Evolutionary conservation across 164 flowering plant genomes (phyloP).

Genomic region (Piper longum): DNA sequence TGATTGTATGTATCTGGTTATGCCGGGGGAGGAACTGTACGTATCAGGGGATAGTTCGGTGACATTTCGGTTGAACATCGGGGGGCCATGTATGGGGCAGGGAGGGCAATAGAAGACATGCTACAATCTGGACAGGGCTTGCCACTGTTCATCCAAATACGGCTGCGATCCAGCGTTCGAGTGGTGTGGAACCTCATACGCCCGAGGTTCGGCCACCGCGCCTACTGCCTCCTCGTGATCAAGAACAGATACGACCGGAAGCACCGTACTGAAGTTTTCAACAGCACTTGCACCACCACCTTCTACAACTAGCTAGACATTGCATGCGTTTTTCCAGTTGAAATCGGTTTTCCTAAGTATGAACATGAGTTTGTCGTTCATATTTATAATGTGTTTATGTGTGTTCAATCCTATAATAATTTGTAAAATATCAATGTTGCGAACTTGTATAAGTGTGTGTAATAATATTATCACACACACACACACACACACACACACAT

Average conservation of each 20-base stretch:
- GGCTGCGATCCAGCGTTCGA: slow-evolving; percentile 27
- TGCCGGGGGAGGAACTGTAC: slow-evolving; percentile 34
- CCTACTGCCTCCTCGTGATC: slow-evolving; percentile 25
- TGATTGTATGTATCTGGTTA: no score
- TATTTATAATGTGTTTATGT: no score
- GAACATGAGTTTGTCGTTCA: no score
- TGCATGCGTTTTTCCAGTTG: no score
- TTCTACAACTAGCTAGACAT: not conserved
- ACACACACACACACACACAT: no score
- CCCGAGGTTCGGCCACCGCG: slow-evolving; percentile 38
- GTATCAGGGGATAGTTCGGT: slow-evolving; percentile 17
- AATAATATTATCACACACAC: no score
- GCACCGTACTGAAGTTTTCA: slow-evolving; percentile 28
- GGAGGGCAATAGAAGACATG: slow-evolving; percentile 64
- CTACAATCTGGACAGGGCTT: slow-evolving; percentile 49
- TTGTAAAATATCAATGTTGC: no score
- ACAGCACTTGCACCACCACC: slow-evolving; percentile 30
- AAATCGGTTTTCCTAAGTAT: no score
- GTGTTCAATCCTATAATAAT: no score
- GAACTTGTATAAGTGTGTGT: no score
- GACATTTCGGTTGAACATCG: slow-evolving; percentile 25
- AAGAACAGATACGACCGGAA: slow-evolving; percentile 18
- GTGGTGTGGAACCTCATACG: slow-evolving; percentile 38
- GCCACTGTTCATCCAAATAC: slow-evolving; percentile 29
- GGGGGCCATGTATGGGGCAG: slow-evolving; percentile 80